phyloP scores from a whole-genome alignment of 306 rosid species.

The Trifolium repens region DNA sequence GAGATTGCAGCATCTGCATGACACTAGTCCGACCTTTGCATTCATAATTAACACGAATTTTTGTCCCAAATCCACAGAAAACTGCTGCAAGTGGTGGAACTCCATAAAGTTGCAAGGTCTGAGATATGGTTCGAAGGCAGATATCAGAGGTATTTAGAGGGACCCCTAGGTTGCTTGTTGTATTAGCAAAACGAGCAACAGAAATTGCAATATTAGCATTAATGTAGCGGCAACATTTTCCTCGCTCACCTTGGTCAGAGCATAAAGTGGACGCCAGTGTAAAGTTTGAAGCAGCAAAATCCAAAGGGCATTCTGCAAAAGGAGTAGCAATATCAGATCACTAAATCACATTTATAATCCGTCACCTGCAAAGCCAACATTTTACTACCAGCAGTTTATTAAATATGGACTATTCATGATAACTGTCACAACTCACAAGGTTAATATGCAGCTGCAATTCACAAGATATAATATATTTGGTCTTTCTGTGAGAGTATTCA shows the following conservation, averaged over 20 bases:
- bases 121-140: constrained; percentile 75
- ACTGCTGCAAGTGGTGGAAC: constrained; percentile 71
- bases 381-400: constrained; percentile 3
- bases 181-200: constrained; percentile 79
- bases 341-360: constrained; percentile 33
- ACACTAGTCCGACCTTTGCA: constrained; percentile 85
- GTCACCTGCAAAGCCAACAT: constrained; percentile 16
- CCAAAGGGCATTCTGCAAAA: constrained; percentile 91
- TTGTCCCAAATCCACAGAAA: constrained; percentile 90
- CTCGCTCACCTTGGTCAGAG: constrained; percentile 66
- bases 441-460: constrained; percentile 33
- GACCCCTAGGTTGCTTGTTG: constrained; percentile 80
- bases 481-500: constrained; percentile 9
- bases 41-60: constrained; percentile 79
- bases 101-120: constrained; percentile 74
- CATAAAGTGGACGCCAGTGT: constrained; percentile 82
- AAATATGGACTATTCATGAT: constrained; percentile 20
- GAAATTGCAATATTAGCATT: constrained; percentile 87
- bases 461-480: constrained; percentile 19
- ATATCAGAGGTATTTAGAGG: constrained; percentile 59
- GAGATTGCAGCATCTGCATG: constrained; percentile 81
- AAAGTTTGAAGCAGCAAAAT: constrained; percentile 75
- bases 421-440: constrained; percentile 18
- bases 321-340: constrained; percentile 37
- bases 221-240: constrained; percentile 93